Evolutionary conservation across 192 early-diverging fungal species (phyloP), one percentile per base, ranked within the genome.

Genomic region (Backusella macrospora): DNA sequence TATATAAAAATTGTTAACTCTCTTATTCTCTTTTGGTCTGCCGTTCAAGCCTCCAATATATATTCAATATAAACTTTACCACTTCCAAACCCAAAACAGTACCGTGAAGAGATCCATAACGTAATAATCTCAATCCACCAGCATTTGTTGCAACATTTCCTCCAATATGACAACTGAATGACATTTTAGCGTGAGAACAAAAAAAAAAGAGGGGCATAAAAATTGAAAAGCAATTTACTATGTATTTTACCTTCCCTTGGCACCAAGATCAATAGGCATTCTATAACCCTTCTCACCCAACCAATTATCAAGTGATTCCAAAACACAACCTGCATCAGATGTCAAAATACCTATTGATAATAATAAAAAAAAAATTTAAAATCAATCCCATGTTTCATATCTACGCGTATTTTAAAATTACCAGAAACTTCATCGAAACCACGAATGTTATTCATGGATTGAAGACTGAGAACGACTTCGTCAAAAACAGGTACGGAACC

Each of bases 141-240:
- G 98, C 98, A 80, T 99, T 99, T 9, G 97, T 97, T 10, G 97
- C 92, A 21, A 99, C 92, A 75, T 99, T 99, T 44, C 98, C 98
- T 62, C 98, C 98, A 73, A 99, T 97, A 70, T 97, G 95, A 80
- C 97, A 98, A 78, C 93, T 96, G 68, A 71, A 77, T 49, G 13
- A 7, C 0, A 43, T 43, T 43, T 43, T 6, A 68, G 65, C 38
- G 14, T 34, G 63, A 38, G 38, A 39, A 65, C 16, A 34, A 65
- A 38, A 16, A n/a, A 63, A 21, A 43, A 42, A 66, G 9, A 6
- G 18, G 15, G 4, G 15, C 62, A 63, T 12, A 63, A 64, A 37
- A 38, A 12, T 9, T 9, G 29, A 9, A 6, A 13, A 34, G 29
- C 29, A 34, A 34, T 34, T 34, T 34, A 34, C 12, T 2, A 3